Conservation (phyloP, 257 asterid genomes). For the Plantago elongata region DNA sequence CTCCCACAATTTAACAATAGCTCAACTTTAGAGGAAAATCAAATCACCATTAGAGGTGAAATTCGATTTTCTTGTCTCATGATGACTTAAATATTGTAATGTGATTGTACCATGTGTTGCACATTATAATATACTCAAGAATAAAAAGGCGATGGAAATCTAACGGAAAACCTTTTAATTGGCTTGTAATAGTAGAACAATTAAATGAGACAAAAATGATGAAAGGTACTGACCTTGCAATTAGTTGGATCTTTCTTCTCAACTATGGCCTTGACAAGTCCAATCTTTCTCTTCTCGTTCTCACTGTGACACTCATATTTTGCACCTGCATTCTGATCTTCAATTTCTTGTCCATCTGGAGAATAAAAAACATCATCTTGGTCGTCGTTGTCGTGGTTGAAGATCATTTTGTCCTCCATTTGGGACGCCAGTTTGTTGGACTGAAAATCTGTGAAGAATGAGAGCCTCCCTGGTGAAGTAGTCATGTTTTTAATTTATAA, state of each 20-base stretch:
- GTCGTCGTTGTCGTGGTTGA: slow-evolving; percentile 7
- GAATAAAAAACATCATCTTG: slow-evolving; percentile 19
- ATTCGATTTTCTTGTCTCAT: too few species aligned
- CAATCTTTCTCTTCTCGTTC: slow-evolving; percentile 37
- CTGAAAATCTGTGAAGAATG: background rate
- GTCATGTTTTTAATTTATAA: too few species aligned
- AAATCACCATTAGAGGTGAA: too few species aligned
- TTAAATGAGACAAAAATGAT: too few species aligned
- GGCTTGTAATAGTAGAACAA: too few species aligned
- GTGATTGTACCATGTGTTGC: too few species aligned
- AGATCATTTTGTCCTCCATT: slow-evolving; percentile 13
- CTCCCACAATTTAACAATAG: too few species aligned
- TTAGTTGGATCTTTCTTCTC: slow-evolving; percentile 48
- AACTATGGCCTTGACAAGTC: slow-evolving; percentile 37
- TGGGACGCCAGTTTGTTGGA: background rate
- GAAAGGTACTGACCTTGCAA: slow-evolving; percentile 39
- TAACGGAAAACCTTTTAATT: too few species aligned
- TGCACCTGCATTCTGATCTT: slow-evolving; percentile 14
- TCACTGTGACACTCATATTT: slow-evolving; percentile 10
- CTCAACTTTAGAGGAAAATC: too few species aligned
- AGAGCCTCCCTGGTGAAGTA: background rate
- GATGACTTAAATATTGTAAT: too few species aligned
- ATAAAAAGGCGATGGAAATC: too few species aligned
- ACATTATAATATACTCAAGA: too few species aligned
- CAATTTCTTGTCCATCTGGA: slow-evolving; percentile 14